phyloP scores from a whole-genome alignment of 192 early-diverging fungal species.

The Coemansia sp. region DNA sequence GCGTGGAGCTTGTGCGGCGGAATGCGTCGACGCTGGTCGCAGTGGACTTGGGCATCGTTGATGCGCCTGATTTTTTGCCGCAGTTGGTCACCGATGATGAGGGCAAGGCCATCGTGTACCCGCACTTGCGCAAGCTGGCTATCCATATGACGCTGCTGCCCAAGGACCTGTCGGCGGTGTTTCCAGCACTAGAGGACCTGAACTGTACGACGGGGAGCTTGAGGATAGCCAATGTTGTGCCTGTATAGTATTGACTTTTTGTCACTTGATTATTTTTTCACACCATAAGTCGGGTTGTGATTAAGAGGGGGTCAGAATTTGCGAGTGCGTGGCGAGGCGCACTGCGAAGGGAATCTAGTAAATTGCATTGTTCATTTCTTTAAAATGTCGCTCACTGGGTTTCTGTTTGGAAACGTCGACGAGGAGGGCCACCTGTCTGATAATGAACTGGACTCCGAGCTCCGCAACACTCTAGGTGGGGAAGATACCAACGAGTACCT shows the following conservation, averaged over 20 bases:
- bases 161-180: slow-evolving; percentile 17
- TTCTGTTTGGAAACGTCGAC: slow-evolving; percentile 91
- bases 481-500: slow-evolving; percentile 33
- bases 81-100: slow-evolving; percentile 24
- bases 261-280: not conserved
- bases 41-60: slow-evolving; percentile 34
- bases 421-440: slow-evolving; percentile 77
- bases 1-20: slow-evolving; percentile 36
- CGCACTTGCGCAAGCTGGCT: slow-evolving; percentile 20
- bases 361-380: not conserved
- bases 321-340: not conserved
- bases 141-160: slow-evolving; percentile 33
- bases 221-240: slow-evolving; percentile 18
- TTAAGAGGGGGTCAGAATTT: not conserved
- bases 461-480: slow-evolving; percentile 45
- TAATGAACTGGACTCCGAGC: slow-evolving; percentile 56
- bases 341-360: not conserved
- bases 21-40: slow-evolving; percentile 36
- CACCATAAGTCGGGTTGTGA: not conserved
- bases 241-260: not conserved
- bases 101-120: slow-evolving; percentile 23
- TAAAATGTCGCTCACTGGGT: slow-evolving; percentile 69
- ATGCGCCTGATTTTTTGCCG: slow-evolving; percentile 26
- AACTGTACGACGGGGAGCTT: slow-evolving; percentile 24
- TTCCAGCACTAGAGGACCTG: slow-evolving; percentile 30